phyloP scores from a whole-genome alignment of 1,284 basidiomycete genomes.

The Trametes versicolor region DNA sequence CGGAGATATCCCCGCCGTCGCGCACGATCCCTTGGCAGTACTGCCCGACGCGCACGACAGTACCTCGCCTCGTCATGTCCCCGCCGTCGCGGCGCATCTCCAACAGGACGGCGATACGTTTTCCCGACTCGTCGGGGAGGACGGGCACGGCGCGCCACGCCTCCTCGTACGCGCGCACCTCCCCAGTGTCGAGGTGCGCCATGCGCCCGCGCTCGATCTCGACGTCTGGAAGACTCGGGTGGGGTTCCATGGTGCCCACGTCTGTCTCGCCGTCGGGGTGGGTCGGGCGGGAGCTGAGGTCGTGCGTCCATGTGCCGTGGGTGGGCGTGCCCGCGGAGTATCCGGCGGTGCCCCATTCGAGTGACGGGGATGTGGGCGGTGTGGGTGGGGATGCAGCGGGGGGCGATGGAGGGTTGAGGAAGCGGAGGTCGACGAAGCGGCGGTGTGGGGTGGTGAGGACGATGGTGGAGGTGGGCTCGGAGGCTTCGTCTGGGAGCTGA shows the following conservation, averaged over 20 bases:
- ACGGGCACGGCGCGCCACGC: conserved; percentile 25
- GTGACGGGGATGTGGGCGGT: not conserved
- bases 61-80: conserved; percentile 13
- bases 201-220: conserved; percentile 29
- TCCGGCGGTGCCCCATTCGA: conserved; percentile 33
- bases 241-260: conserved; percentile 28
- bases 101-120: conserved; percentile 18
- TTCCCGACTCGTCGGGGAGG: not conserved
- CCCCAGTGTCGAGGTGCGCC: conserved; percentile 28
- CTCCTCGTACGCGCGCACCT: conserved; percentile 31
- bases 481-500: conserved; percentile 27
- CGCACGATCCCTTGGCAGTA: conserved; percentile 30
- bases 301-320: conserved; percentile 33
- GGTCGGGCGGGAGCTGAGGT: conserved; percentile 31
- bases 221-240: conserved; percentile 24
- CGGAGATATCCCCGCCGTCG: conserved; percentile 15
- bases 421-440: conserved; percentile 34
- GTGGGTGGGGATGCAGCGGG: not conserved
- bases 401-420: conserved; percentile 7
- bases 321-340: conserved; percentile 26
- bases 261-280: conserved; percentile 25
- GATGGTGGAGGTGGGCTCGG: conserved; percentile 31
- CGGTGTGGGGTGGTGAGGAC: conserved; percentile 28
- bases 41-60: conserved; percentile 30
- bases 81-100: conserved; percentile 12